Evolutionary conservation across 1,284 basidiomycete species (phyloP), one percentile per base, ranked within the genome.

Genomic region (Xerocomus amazonicus): DNA sequence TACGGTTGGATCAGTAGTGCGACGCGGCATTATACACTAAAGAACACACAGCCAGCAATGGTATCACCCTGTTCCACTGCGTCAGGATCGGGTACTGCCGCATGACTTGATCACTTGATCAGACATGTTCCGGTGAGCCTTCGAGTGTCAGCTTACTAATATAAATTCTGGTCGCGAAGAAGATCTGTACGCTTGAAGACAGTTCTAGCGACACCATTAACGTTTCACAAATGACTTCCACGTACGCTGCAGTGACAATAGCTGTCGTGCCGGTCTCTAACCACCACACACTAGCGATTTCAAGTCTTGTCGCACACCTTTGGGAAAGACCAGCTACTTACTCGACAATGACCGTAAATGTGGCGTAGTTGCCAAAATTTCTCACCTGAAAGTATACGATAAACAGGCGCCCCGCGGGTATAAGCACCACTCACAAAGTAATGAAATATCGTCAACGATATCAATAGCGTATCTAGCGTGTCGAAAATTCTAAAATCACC

Each of bases 91-190:
- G 46, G 28, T 57, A 44, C 28, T 44, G 37, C 26, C 17, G 38
- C 50, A 57, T 36, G 16, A 50, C 47, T 47, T 40, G 26, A 17
- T 32, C 27, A 4, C 35, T 7, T 4, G 16, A 27, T 31, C 33
- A 39, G 17, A 8, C 12, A 10, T 14, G 31, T n/a, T 19, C 29
- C 23, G 17, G 42, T 13, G 28, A 48, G 16, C 34, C 12, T 26
- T 12, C 12, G 29, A 29, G 12, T 16, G 28, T 45, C 40, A 41
- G 6, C 55, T 55, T 26, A 42, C 43, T 51, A 33, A 39, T 26
- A 37, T 52, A 44, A 27, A 58, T 47, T 17, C 51, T 43, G 2
- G 45, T 35, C n/a, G 23, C 44, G 23, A 56, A 54, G 35, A 43
- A 48, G n/a, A 43, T 17, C 12, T 45, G 47, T 16, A 48, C 36